Percentiles rank a stretch among this genome's conserved stretches.
Conservation (phyloP, 2,329 filamentous ascomycete species). For the Clonostachys byssicola region DNA sequence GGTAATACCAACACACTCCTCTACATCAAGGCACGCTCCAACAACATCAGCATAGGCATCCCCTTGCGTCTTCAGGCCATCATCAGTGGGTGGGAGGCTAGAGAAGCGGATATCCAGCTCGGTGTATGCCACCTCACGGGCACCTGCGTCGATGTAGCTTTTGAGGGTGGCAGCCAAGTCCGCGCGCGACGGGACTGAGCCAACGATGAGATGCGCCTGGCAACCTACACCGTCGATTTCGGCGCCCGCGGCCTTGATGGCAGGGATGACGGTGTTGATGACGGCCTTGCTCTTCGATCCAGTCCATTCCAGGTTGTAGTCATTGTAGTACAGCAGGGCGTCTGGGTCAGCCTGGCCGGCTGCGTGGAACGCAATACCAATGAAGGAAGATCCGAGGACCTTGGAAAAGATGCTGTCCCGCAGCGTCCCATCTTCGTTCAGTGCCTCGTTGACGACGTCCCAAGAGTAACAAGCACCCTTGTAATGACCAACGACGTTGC, state of each 20-base stretch:
- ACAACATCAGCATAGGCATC: conserved; percentile 36
- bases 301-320: conserved; percentile 57
- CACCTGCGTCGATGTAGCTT: conserved; percentile 43
- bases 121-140: conserved; percentile 53
- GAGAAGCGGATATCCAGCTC: conserved; percentile 56
- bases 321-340: conserved; percentile 53
- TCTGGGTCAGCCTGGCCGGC: conserved; percentile 48
- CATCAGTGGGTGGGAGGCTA: conserved; percentile 34
- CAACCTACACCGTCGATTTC: conserved; percentile 60
- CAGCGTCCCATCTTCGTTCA: conserved; percentile 52
- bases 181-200: conserved; percentile 39
- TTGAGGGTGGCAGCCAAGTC: conserved; percentile 38
- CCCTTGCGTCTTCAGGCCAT: conserved; percentile 38
- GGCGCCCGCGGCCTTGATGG: conserved; percentile 40
- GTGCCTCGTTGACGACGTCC: conserved; percentile 64
- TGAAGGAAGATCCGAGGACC: conserved; percentile 50
- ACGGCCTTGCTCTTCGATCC: conserved; percentile 39
- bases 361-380: conserved; percentile 52
- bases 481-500: conserved; percentile 52
- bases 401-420: conserved; percentile 48
- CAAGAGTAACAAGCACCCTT: conserved; percentile 57
- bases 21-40: conserved; percentile 28
- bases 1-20: conserved; percentile 35
- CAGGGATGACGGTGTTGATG: conserved; percentile 33
- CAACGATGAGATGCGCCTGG: conserved; percentile 57